Percentiles rank a stretch among this genome's conserved stretches.
Conservation (phyloP, 163 green algal genomes). For the Chlorella variabilis region DNA sequence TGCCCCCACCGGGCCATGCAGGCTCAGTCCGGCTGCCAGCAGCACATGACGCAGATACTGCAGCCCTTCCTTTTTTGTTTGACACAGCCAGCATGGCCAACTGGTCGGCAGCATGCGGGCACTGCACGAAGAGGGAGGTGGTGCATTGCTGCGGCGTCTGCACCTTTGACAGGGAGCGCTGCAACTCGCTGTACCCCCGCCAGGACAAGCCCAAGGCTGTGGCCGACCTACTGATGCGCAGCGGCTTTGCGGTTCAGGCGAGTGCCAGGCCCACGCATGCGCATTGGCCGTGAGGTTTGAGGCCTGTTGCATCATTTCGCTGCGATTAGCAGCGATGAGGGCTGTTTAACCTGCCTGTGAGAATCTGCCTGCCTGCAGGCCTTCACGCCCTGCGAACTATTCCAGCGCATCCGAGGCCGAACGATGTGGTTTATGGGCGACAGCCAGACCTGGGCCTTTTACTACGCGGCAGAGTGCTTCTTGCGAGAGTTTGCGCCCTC, state of each 20-base stretch:
- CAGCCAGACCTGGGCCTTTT: constrained; percentile 33
- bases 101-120: constrained; percentile 4
- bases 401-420: constrained; percentile 24
- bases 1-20: too few species aligned
- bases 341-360: neutral
- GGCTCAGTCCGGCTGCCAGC: neutral
- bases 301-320: too few species aligned
- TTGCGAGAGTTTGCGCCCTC: constrained; percentile 29
- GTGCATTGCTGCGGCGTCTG: constrained; percentile 31
- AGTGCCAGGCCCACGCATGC: too few species aligned
- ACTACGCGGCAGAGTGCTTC: constrained; percentile 36
- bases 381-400: constrained; percentile 14
- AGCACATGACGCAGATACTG: too few species aligned
- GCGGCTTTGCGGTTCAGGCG: too few species aligned
- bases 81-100: constrained; percentile 3
- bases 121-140: neutral
- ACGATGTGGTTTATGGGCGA: constrained; percentile 33
- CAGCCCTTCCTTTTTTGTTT: constrained; percentile 18
- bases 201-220: neutral
- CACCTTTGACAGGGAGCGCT: constrained; percentile 11
- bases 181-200: neutral
- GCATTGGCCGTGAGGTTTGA: too few species aligned
- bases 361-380: neutral
- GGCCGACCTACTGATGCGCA: neutral
- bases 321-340: neutral